These are phyloP conservation scores for Rubroshorea leprosula DNA, from an alignment of 345 rosid species.

Conservation along the genomic window DNA sequence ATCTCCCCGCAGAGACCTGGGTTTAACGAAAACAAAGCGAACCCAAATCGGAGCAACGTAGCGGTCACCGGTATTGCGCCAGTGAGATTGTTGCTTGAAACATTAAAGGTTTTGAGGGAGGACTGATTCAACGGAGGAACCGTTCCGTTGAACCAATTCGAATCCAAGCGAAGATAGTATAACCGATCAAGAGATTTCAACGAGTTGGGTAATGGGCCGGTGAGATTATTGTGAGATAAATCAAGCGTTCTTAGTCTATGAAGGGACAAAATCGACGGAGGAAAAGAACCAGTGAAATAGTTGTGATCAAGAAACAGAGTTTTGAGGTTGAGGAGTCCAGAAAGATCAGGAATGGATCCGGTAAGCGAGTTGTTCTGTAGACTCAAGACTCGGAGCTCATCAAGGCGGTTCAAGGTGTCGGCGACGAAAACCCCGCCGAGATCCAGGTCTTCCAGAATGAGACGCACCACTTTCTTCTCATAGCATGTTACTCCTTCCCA, in stretches of 20 bases:
- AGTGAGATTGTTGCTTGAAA: slow-evolving; percentile 59
- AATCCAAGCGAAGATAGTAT: slow-evolving; percentile 54
- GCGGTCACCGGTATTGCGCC: slow-evolving; percentile 73
- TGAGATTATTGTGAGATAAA: slow-evolving; percentile 58
- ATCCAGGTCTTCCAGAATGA: slow-evolving; percentile 45
- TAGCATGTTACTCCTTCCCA: slow-evolving; percentile 74
- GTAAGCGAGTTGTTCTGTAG: slow-evolving; percentile 76
- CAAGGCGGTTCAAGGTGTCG: slow-evolving; percentile 52
- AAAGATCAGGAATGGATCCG: slow-evolving; percentile 74
- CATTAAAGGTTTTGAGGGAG: slow-evolving; percentile 55
- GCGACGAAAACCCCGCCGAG: slow-evolving; percentile 62
- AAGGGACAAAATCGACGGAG: slow-evolving; percentile 50
- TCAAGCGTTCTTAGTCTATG: slow-evolving; percentile 61
- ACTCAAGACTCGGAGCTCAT: slow-evolving; percentile 84
- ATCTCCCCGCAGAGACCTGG: slow-evolving; percentile 90
- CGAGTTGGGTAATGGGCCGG: slow-evolving; percentile 49
- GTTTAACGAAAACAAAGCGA: slow-evolving; percentile 53
- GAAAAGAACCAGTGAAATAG: slow-evolving; percentile 61
- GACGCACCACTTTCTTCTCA: slow-evolving; percentile 45
- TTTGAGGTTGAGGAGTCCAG: slow-evolving; percentile 63
- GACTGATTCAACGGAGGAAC: slow-evolving; percentile 78
- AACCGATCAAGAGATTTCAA: slow-evolving; percentile 39
- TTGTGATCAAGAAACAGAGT: slow-evolving; percentile 67
- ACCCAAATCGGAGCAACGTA: slow-evolving; percentile 44
- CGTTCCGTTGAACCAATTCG: slow-evolving; percentile 54